These are phyloP conservation scores for Monosporozyma unispora DNA, from an alignment of 805 yeast species.

Conservation along the genomic window DNA sequence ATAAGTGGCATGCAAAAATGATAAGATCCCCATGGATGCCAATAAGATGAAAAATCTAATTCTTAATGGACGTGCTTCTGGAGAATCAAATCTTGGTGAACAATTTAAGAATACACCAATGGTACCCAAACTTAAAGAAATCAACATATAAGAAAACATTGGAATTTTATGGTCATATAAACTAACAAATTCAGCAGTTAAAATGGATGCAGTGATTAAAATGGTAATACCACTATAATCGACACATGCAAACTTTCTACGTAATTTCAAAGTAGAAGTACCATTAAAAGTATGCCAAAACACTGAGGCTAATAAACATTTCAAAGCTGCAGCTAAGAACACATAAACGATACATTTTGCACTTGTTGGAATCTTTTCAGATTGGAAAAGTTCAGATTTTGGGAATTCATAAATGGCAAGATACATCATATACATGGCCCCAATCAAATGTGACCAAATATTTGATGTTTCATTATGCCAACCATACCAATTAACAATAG, in stretches of 20 bases:
- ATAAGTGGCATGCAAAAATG: constrained; percentile 45
- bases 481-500: constrained; percentile 41
- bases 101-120: constrained; percentile 76
- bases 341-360: constrained; percentile 41
- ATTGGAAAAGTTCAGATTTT: constrained; percentile 39
- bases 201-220: constrained; percentile 78
- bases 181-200: constrained; percentile 77
- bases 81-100: constrained; percentile 86
- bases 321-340: constrained; percentile 63
- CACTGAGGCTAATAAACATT: constrained; percentile 70
- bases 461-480: constrained; percentile 84
- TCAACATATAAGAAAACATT: constrained; percentile 39
- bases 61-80: constrained; percentile 72
- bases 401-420: constrained; percentile 59
- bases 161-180: constrained; percentile 34
- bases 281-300: constrained; percentile 90
- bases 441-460: constrained; percentile 86
- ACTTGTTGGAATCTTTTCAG: constrained; percentile 35
- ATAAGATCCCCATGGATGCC: constrained; percentile 63
- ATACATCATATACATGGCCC: constrained; percentile 50
- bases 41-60: constrained; percentile 73
- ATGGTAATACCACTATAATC: constrained; percentile 93
- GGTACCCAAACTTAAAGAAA: constrained; percentile 59
- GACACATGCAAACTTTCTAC: constrained; percentile 80
- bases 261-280: constrained; percentile 50